A percentile compares a stretch with the other conserved stretches of the same genome.
phyloP scores from a whole-genome alignment of 2,329 filamentous ascomycete species.

The Gaeumannomyces tritici region DNA sequence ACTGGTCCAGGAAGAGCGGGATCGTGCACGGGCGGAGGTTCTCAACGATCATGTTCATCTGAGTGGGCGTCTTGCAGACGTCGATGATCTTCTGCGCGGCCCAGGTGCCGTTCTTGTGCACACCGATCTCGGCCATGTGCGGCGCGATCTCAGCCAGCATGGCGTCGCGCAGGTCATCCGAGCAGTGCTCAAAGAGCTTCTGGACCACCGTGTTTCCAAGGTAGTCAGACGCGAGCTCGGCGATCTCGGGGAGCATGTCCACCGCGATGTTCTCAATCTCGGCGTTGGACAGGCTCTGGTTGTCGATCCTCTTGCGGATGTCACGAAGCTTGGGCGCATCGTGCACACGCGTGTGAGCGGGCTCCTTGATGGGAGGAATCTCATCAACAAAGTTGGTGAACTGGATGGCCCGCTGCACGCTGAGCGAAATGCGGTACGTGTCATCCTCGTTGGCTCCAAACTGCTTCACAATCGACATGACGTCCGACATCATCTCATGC shows the following conservation, averaged over 20 bases:
- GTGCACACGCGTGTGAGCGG: constrained; percentile 78
- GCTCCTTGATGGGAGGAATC: constrained; percentile 81
- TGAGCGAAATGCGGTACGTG: constrained; percentile 57
- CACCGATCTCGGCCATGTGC: constrained; percentile 89
- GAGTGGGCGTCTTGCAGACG: constrained; percentile 73
- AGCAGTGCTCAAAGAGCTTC: constrained; percentile 95
- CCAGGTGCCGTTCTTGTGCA: constrained; percentile 99
- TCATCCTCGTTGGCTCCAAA: constrained; percentile 83
- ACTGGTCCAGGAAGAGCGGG: constrained; percentile 91
- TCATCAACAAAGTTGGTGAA: constrained; percentile 68
- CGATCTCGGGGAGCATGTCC: constrained; percentile 93
- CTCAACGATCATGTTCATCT: constrained; percentile 79
- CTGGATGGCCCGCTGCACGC: constrained; percentile 67
- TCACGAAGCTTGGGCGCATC: constrained; percentile 92
- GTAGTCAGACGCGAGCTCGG: constrained; percentile 90
- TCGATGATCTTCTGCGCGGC: constrained; percentile 99
- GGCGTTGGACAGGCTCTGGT: constrained; percentile 71
- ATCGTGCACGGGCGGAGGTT: constrained; percentile 78
- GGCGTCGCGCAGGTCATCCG: constrained; percentile 77
- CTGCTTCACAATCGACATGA: constrained; percentile 75
- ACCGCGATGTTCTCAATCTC: constrained; percentile 90
- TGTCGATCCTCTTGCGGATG: constrained; percentile 95
- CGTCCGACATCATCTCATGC: constrained; percentile 69
- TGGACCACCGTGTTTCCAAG: constrained; percentile 99
- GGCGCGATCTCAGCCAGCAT: constrained; percentile 86